Evolutionary conservation across 192 early-diverging fungal species (phyloP).

Genomic region (Podila minutissima): DNA sequence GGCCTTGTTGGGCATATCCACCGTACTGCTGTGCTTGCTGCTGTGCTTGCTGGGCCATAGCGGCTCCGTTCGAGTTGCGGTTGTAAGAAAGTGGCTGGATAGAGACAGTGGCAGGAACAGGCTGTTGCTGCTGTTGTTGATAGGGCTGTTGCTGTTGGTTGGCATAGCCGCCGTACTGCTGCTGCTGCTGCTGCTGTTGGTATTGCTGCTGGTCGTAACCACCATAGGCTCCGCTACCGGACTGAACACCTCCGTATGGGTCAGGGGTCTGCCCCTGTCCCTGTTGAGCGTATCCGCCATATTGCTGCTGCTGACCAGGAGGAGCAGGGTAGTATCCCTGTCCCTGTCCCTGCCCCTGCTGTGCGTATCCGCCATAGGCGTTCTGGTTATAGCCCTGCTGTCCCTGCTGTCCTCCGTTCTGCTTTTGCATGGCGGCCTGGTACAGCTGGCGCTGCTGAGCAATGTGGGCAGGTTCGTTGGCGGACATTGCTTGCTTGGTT

Average conservation of each 20-base stretch:
- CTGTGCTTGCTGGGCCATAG: conserved; percentile 2
- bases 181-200: conserved; percentile 27
- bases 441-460: conserved; percentile 49
- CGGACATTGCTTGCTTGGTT: conserved; percentile 24
- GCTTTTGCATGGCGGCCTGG: conserved; percentile 48
- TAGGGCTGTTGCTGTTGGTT: conserved; percentile 21
- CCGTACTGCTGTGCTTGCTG: conserved; percentile 12
- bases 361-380: conserved; percentile 28
- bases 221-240: conserved; percentile 14
- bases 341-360: conserved; percentile 14
- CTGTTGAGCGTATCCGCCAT: conserved; percentile 19
- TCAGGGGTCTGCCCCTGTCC: conserved; percentile 4
- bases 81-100: conserved; percentile 28
- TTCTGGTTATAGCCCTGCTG: conserved; percentile 10
- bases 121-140: conserved; percentile 19
- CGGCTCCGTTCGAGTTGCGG: conserved; percentile 7
- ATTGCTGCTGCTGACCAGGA: conserved; percentile 15
- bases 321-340: too few relatives aligned
- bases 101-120: conserved; percentile 17
- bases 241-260: conserved; percentile 12
- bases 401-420: conserved; percentile 36
- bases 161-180: conserved; percentile 15
- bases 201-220: conserved; percentile 22
- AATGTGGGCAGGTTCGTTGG: conserved; percentile 45
- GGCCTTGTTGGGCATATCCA: conserved; percentile 13